Conservation (phyloP, 306 rosid genomes). For the Trifolium fragiferum region DNA sequence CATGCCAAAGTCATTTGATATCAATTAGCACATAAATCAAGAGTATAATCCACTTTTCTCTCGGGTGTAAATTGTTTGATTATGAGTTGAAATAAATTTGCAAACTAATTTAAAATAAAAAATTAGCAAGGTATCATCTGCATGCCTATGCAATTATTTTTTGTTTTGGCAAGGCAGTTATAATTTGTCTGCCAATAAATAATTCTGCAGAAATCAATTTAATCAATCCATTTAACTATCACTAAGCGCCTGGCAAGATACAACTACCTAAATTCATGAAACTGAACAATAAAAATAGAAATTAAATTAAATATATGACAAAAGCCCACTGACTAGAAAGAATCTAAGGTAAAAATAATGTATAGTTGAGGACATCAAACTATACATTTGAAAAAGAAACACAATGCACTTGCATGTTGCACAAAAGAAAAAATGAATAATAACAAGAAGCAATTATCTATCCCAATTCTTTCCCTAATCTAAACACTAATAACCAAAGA, state of each 20-base stretch:
- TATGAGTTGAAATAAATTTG: not conserved
- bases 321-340: not conserved
- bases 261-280: not conserved
- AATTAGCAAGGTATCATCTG: not conserved
- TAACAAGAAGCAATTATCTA: not conserved
- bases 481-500: not conserved
- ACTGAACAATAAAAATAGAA: not conserved
- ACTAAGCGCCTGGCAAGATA: not conserved
- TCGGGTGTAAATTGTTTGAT: slow-evolving; percentile 1
- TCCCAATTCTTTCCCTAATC: not conserved
- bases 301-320: not conserved
- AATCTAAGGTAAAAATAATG: not conserved
- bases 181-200: not conserved
- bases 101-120: not conserved
- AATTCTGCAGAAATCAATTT: not conserved
- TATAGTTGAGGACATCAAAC: not conserved
- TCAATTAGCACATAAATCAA: not conserved
- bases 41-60: not conserved
- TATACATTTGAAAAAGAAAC: not conserved
- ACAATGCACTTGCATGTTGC: not conserved
- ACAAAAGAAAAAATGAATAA: not conserved
- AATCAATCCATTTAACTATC: not conserved
- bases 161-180: not conserved
- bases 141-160: slow-evolving; percentile 38
- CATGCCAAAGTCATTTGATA: not conserved